Evolutionary conservation across 2,329 filamentous ascomycete genomes (phyloP).

Genomic region (Ciborinia camelliae): DNA sequence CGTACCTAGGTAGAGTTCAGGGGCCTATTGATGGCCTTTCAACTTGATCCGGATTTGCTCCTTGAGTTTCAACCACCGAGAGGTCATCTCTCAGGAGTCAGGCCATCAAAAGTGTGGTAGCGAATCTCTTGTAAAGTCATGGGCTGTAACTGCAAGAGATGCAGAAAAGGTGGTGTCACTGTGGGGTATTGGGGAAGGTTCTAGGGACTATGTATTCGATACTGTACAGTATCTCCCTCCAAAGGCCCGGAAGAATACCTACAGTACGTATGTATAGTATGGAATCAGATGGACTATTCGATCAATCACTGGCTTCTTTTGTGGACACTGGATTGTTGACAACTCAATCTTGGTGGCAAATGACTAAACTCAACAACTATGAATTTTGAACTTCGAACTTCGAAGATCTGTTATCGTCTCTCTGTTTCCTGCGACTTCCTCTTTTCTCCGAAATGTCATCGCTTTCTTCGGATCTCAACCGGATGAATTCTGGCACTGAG

Average conservation of each 20-base stretch:
- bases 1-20: not conserved
- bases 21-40: slow-evolving; percentile 6
- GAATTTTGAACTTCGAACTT: not conserved
- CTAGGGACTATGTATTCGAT: slow-evolving; percentile 1
- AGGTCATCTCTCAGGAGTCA: slow-evolving; percentile 9
- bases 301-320: not conserved
- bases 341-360: slow-evolving; percentile 10
- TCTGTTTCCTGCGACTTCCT: not conserved
- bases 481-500: slow-evolving; percentile 6
- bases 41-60: slow-evolving; percentile 3
- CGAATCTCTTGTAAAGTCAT: not conserved
- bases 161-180: slow-evolving; percentile 2
- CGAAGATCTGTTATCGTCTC: not conserved
- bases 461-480: slow-evolving; percentile 4
- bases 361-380: not conserved
- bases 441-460: not conserved
- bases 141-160: slow-evolving; percentile 2
- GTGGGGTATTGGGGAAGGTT: slow-evolving; percentile 14
- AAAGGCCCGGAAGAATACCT: not conserved
- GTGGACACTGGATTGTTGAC: slow-evolving; percentile 5
- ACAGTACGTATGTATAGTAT: too few relatives aligned
- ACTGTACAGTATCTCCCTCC: too few relatives aligned
- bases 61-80: not conserved
- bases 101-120: not conserved
- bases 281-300: slow-evolving; percentile 7